Conservation (phyloP, 345 rosid genomes). For the Kernera saxatilis region DNA sequence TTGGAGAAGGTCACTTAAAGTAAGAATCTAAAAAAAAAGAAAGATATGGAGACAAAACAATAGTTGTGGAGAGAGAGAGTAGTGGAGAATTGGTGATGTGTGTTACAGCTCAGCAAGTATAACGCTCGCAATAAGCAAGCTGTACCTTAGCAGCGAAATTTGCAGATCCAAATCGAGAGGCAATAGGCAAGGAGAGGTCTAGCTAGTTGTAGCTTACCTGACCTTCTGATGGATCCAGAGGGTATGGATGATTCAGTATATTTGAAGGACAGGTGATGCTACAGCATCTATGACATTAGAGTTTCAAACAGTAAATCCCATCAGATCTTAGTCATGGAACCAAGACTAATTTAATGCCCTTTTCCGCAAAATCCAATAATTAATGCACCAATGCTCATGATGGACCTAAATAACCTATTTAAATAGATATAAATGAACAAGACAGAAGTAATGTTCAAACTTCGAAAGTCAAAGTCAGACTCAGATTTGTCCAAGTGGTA, state of each 20-base stretch:
- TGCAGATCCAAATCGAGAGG: slow-evolving; percentile 29
- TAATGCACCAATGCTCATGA: slow-evolving; percentile 26
- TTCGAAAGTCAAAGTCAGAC: slow-evolving; percentile 30
- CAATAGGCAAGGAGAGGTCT: slow-evolving; percentile 18
- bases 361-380: neutral
- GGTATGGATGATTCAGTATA: slow-evolving; percentile 28
- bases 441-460: slow-evolving; percentile 30
- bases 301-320: slow-evolving; percentile 20
- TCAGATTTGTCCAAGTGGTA: slow-evolving; percentile 26
- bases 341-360: slow-evolving; percentile 18
- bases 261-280: slow-evolving; percentile 33
- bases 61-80: neutral
- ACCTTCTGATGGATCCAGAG: slow-evolving; percentile 24
- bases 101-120: slow-evolving; percentile 25
- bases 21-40: neutral
- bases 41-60: slow-evolving; percentile 15
- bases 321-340: slow-evolving; percentile 24
- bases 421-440: slow-evolving; percentile 15
- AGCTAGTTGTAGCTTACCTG: slow-evolving; percentile 17
- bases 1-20: slow-evolving; percentile 7
- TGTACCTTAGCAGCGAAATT: slow-evolving; percentile 15
- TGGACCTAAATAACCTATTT: slow-evolving; percentile 26
- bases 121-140: slow-evolving; percentile 30
- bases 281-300: slow-evolving; percentile 23
- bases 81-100: neutral